phyloP scores from a whole-genome alignment of 73 alveolate species.

The Stentor roeselii region DNA sequence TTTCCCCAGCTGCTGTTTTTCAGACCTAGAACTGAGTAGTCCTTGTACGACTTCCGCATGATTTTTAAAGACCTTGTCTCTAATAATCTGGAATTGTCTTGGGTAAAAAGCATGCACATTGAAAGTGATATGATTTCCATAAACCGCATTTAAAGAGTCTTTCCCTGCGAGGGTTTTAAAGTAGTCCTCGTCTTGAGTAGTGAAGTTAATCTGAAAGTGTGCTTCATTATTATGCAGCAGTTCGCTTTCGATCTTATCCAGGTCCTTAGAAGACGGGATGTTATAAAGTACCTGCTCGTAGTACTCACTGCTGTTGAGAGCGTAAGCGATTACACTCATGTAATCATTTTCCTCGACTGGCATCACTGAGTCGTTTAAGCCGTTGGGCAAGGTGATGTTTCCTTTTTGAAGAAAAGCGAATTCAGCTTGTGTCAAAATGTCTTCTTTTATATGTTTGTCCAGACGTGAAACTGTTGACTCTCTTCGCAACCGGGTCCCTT shows the following conservation, averaged over 20 bases:
- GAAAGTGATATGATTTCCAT: conserved; percentile 12
- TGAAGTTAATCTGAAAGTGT: not conserved
- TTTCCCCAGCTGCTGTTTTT: conserved; percentile 9
- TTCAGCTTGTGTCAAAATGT: not conserved
- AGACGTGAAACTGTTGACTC: not conserved
- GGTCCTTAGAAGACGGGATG: not conserved
- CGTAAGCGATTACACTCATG: conserved; percentile 2
- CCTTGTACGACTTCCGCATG: not conserved
- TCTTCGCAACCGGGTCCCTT: not conserved
- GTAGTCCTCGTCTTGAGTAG: not conserved
- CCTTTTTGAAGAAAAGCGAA: not conserved
- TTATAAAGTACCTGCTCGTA: not conserved
- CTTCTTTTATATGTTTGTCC: too few relatives aligned
- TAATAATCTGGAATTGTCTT: not conserved
- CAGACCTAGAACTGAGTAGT: not conserved
- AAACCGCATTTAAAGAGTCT: not conserved
- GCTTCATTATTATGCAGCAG: not conserved
- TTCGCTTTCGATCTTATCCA: not conserved
- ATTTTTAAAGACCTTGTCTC: not conserved
- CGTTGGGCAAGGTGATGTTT: not conserved
- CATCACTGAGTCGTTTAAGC: not conserved
- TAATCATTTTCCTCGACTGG: conserved; percentile 14
- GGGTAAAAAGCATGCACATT: not conserved
- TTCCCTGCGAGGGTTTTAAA: not conserved
- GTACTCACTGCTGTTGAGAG: not conserved